Conservation (phyloP, 164 flowering plant genomes). For the Paratinospora sagittata region DNA sequence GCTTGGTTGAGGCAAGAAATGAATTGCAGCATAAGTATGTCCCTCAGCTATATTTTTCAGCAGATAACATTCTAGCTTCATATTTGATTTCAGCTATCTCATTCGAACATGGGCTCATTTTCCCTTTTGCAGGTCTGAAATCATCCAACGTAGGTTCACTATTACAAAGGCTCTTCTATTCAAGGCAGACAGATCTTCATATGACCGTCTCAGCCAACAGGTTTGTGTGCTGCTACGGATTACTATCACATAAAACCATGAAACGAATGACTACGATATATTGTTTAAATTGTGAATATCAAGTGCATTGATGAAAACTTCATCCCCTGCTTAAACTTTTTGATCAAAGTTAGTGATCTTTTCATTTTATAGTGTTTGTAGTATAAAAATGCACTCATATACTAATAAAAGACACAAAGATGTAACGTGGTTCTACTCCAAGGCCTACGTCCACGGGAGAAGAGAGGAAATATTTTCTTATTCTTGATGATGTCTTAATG, state of each 20-base stretch:
- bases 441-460: too few relatives aligned
- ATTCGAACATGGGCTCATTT: not conserved
- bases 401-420: too few relatives aligned
- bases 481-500: too few relatives aligned
- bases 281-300: not conserved
- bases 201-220: constrained; percentile 77
- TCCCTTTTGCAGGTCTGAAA: constrained; percentile 47
- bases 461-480: too few relatives aligned
- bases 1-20: constrained; percentile 63
- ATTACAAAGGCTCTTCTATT: constrained; percentile 59
- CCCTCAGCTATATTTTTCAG: not conserved
- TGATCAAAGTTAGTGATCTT: not conserved
- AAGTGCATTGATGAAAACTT: not conserved
- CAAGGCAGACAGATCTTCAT: constrained; percentile 78
- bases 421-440: too few relatives aligned
- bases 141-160: constrained; percentile 57
- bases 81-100: constrained; percentile 1
- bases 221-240: constrained; percentile 25
- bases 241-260: not conserved
- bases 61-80: not conserved
- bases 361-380: not conserved
- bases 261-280: not conserved
- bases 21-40: constrained; percentile 76
- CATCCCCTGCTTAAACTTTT: not conserved
- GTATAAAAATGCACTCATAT: too few relatives aligned